phyloP scores from a whole-genome alignment of 192 early-diverging fungal genomes.

The Obelidium mucronatum region DNA sequence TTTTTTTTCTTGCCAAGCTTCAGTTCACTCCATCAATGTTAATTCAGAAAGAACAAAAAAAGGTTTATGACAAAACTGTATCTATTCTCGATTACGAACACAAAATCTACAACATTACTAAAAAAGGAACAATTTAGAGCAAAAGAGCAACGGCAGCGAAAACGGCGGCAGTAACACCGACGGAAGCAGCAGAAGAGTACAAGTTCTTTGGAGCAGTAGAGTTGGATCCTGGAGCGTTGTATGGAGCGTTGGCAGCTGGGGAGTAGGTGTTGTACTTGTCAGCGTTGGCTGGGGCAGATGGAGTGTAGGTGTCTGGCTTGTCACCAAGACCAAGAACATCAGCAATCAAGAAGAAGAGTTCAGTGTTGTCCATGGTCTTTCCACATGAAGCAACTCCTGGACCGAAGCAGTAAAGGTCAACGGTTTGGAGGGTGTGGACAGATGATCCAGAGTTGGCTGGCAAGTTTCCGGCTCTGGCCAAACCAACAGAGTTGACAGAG shows the following conservation, averaged over 20 bases:
- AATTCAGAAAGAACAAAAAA: too few species aligned
- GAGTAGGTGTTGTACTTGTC: background rate
- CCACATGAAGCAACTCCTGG: conserved; percentile 34
- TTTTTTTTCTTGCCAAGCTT: too few species aligned
- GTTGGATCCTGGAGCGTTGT: background rate
- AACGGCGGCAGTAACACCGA: background rate
- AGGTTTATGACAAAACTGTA: too few species aligned
- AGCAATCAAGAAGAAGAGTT: conserved; percentile 52
- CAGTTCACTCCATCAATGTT: too few species aligned
- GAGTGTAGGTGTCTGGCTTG: background rate
- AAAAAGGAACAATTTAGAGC: too few species aligned
- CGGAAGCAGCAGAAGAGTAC: background rate
- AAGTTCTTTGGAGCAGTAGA: background rate
- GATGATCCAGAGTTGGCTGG: conserved; percentile 8
- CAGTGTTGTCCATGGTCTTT: conserved; percentile 48
- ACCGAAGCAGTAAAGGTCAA: conserved; percentile 50
- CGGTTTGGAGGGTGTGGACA: conserved; percentile 52
- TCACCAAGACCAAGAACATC: conserved; percentile 47
- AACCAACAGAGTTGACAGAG: conserved; percentile 23
- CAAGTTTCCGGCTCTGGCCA: conserved; percentile 12
- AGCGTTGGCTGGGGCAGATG: background rate
- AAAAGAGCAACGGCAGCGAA: background rate
- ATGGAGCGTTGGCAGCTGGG: conserved; percentile 1
- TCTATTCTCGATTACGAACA: too few species aligned
- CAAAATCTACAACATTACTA: too few species aligned